Percentiles rank a stretch among this genome's conserved stretches.
phyloP scores from a whole-genome alignment of 257 asterid species.

The Nemophila menziesii region DNA sequence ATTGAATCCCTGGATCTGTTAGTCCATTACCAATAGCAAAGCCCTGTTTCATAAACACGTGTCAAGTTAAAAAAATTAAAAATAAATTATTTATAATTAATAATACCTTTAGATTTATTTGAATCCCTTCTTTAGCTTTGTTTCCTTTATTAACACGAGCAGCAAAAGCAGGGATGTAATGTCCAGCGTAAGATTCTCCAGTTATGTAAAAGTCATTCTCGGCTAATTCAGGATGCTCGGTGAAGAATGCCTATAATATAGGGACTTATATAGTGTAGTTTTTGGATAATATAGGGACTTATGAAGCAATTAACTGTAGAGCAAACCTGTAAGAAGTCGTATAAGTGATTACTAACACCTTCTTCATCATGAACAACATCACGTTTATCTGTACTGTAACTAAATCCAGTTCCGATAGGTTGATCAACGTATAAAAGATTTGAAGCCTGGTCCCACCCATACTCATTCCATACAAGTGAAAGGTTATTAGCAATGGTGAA shows the following conservation, averaged over 20 bases:
- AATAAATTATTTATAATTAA: background rate
- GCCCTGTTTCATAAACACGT: slow-evolving; percentile 40
- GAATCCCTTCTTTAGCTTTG: slow-evolving; percentile 72
- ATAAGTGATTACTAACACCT: slow-evolving; percentile 85
- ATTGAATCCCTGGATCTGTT: slow-evolving; percentile 86
- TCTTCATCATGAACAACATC: slow-evolving; percentile 79
- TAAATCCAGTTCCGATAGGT: slow-evolving; percentile 96
- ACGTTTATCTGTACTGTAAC: slow-evolving; percentile 70
- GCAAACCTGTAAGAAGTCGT: slow-evolving; percentile 84
- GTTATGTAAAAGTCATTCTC: slow-evolving; percentile 79
- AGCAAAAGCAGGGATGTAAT: slow-evolving; percentile 91
- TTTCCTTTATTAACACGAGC: slow-evolving; percentile 78
- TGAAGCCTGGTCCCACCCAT: slow-evolving; percentile 82
- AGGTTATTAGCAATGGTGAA: slow-evolving; percentile 53
- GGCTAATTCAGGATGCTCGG: slow-evolving; percentile 73
- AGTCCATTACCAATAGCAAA: slow-evolving; percentile 95
- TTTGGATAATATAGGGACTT: background rate
- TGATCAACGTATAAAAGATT: slow-evolving; percentile 90
- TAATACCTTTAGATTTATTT: slow-evolving; percentile 72
- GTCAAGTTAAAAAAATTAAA: slow-evolving; percentile 11
- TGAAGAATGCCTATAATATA: slow-evolving; percentile 75
- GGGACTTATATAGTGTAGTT: too few relatives aligned
- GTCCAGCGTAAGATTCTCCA: slow-evolving; percentile 97
- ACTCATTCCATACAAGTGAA: slow-evolving; percentile 70
- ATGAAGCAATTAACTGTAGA: slow-evolving; percentile 1